phyloP scores from a whole-genome alignment of 495 filamentous ascomycete genomes.

The Penicillium manginii region DNA sequence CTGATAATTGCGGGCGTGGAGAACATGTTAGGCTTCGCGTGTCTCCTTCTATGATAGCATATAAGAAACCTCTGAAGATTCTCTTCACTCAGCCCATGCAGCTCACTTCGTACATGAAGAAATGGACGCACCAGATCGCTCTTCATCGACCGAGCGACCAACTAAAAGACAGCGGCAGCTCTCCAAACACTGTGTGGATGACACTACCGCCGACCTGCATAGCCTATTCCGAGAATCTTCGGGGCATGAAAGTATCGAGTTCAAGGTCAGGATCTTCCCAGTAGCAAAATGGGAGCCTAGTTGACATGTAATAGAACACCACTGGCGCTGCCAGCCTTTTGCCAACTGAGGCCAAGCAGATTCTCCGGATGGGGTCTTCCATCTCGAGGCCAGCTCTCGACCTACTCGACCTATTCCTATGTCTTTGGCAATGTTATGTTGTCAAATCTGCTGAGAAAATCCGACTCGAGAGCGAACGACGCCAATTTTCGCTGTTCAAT shows the following conservation, averaged over 20 bases:
- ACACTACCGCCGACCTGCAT: neutral
- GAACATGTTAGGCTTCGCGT: too few species aligned
- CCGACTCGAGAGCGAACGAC: too few species aligned
- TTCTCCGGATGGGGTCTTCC: neutral
- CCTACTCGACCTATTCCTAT: neutral
- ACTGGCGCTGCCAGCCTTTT: neutral
- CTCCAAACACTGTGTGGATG: neutral
- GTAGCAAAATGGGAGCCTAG: neutral
- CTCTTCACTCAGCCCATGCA: too few species aligned
- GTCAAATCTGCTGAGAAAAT: too few species aligned
- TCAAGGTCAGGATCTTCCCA: neutral
- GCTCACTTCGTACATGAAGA: too few species aligned
- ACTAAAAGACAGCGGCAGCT: neutral
- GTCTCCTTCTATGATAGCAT: too few species aligned
- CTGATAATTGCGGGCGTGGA: too few species aligned
- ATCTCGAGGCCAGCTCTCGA: neutral
- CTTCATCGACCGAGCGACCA: neutral
- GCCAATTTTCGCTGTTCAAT: too few species aligned
- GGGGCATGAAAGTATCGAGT: neutral
- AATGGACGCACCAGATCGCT: too few species aligned
- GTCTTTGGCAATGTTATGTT: too few species aligned
- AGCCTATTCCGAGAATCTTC: neutral
- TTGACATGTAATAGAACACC: neutral
- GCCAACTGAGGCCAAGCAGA: neutral
- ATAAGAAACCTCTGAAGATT: too few species aligned